phyloP scores from a whole-genome alignment of 106 monocot genomes.

The Platanthera zijinensis region DNA sequence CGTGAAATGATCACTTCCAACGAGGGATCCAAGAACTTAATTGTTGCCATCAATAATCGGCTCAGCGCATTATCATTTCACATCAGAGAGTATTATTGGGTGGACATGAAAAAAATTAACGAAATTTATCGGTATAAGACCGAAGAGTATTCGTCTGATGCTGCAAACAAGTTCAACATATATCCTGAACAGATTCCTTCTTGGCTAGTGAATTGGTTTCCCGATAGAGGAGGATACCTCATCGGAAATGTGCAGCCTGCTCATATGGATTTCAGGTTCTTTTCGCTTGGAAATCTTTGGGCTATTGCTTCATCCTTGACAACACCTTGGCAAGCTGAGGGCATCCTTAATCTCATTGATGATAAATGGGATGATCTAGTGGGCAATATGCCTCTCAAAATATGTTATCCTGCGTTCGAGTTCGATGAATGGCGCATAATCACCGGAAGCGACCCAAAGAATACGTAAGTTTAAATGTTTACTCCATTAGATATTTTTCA shows the following conservation, averaged over 20 bases:
- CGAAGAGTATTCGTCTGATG: slow-evolving; percentile 84
- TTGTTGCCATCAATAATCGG: slow-evolving; percentile 76
- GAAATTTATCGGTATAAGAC: slow-evolving; percentile 94
- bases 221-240: slow-evolving; percentile 77
- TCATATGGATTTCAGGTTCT: slow-evolving; percentile 97
- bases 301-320: slow-evolving; percentile 78
- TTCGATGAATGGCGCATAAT: slow-evolving; percentile 90
- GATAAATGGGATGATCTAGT: slow-evolving; percentile 92
- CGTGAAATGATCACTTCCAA: slow-evolving; percentile 73
- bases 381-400: slow-evolving; percentile 87
- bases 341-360: slow-evolving; percentile 79
- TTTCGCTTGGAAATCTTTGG: slow-evolving; percentile 90
- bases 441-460: slow-evolving; percentile 94
- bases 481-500: background rate
- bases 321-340: slow-evolving; percentile 78
- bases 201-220: slow-evolving; percentile 90
- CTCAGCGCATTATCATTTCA: slow-evolving; percentile 91
- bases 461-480: slow-evolving; percentile 57
- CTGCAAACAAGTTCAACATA: slow-evolving; percentile 79
- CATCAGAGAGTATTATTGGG: slow-evolving; percentile 91
- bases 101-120: slow-evolving; percentile 85
- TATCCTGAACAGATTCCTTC: slow-evolving; percentile 82
- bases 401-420: slow-evolving; percentile 80
- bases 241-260: slow-evolving; percentile 93
- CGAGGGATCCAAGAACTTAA: slow-evolving; percentile 67